Percentiles rank a stretch among this genome's conserved stretches.
These are phyloP conservation scores for Coffea humblotiana DNA, from an alignment of 305 asterid species.

Conservation along the genomic window DNA sequence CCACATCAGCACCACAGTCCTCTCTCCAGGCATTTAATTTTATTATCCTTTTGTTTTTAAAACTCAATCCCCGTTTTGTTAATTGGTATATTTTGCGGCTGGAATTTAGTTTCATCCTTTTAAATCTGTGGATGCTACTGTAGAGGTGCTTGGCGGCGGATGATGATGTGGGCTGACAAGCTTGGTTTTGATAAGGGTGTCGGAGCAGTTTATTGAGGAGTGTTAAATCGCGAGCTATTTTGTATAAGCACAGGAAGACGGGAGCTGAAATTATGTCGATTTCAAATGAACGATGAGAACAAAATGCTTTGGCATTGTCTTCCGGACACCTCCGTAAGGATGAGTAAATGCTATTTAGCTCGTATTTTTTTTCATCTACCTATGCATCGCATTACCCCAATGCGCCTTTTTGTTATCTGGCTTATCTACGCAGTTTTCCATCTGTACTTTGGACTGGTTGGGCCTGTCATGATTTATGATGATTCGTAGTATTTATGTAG, in stretches of 20 bases:
- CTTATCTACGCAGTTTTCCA: too few relatives aligned
- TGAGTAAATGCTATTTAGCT: constrained; percentile 2
- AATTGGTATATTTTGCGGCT: background rate
- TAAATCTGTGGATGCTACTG: background rate
- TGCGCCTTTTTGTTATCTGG: too few relatives aligned
- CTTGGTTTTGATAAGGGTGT: constrained; percentile 84
- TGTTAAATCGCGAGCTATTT: constrained; percentile 84
- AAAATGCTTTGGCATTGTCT: constrained; percentile 94
- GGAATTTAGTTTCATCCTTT: constrained; percentile 9
- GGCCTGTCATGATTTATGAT: background rate
- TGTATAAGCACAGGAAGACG: constrained; percentile 94
- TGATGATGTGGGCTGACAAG: constrained; percentile 72
- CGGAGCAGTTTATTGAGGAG: constrained; percentile 90
- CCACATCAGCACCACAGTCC: constrained; percentile 69
- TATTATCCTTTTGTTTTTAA: background rate
- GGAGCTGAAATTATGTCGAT: constrained; percentile 96
- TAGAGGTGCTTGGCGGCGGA: constrained; percentile 71
- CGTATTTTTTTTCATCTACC: background rate
- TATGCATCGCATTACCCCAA: background rate
- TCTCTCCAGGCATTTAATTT: constrained; percentile 43
- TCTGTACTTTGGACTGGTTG: background rate
- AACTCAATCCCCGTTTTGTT: background rate
- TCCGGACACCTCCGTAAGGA: constrained; percentile 95
- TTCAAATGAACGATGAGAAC: constrained; percentile 92
- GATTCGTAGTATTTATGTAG: background rate